Base-by-base conservation (phyloP, 1,284 basidiomycete species). In the Apiotrichum akiyoshidainum region DNA sequence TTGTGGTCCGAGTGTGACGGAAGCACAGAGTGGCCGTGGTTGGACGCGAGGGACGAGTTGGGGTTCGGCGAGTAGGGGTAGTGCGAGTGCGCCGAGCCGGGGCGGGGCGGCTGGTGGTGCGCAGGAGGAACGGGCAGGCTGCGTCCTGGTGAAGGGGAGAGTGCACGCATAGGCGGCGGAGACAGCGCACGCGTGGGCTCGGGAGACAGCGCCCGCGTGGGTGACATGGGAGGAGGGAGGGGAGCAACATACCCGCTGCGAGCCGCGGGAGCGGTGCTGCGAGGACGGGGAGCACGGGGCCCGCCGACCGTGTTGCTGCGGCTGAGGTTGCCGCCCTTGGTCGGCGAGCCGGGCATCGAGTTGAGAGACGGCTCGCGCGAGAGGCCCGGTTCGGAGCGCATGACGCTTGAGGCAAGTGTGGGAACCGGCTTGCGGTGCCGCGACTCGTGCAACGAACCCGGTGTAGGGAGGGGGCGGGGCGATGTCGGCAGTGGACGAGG, bases 191-290 rank as follows among this genome's bases (percentile, higher is more conserved):
- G 26, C 7, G 26, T 31, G 4, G 26, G 26, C 26, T 31, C 26
- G 3, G 26, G 26, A 31, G 26, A 31, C 26, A 31, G 26, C 26
- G 26, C 26, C 7, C 26, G 26, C 7, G 26, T 31, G 4, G 26
- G 26, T 7, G 26, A 31, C 26, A n/a, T 37, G 1, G 61, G 61
- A 2, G 58, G 61, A 6, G 61, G 58, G 1, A 60, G 55, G 0
- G 61, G 61, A 0, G 58, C 26, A 5, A 58, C 50, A 21, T 63
- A 60, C 2, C 61, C 61, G n/a, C 46, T 19, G 3, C 54, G 50
- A 0, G 46, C n/a, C 4, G 26, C 26, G 7, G 26, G 26, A 17
- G 19, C 52, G 2, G 31, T 16, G 16, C 52, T 40, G 13, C 52
- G 58, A 9, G 37, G 31, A 34, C 59, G 55, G 16, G 61, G 61